A percentile compares a stretch with the other conserved stretches of the same genome.
phyloP scores from a whole-genome alignment of 2,329 filamentous ascomycete genomes.

The Chrysoporthe deuterocubensis region DNA sequence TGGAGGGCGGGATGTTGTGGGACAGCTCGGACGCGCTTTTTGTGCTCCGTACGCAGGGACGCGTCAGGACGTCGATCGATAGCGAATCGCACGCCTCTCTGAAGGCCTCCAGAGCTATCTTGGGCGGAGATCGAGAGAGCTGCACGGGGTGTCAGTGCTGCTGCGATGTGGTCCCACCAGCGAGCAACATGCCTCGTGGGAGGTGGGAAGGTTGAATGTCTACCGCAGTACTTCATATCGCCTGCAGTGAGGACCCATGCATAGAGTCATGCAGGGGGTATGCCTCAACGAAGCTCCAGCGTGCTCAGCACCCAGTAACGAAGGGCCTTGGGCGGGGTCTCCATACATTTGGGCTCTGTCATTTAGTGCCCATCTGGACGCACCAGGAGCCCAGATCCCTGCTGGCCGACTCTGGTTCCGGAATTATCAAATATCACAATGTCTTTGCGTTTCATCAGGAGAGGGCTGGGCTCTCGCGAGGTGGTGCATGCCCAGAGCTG shows the following conservation, averaged over 20 bases:
- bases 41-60: neutral
- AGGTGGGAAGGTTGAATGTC: neutral
- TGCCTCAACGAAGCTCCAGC: neutral
- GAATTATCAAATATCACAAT: too few species aligned
- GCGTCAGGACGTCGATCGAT: slow-evolving; percentile 10
- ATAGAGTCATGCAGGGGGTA: neutral
- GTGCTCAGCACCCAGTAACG: too few species aligned
- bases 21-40: slow-evolving; percentile 11
- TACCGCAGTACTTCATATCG: neutral
- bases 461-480: too few species aligned
- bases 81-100: neutral
- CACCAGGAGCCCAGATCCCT: too few species aligned
- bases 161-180: neutral
- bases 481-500: too few species aligned
- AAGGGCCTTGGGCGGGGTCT: neutral
- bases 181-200: neutral
- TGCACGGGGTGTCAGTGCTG: neutral
- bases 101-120: neutral
- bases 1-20: slow-evolving; percentile 16
- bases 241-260: neutral
- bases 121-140: neutral
- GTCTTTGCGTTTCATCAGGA: too few species aligned
- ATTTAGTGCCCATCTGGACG: neutral
- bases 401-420: too few species aligned
- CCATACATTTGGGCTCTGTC: neutral